Percentiles rank a stretch among this genome's conserved stretches.
phyloP scores from a whole-genome alignment of 371 early-diverging fungal species.

The Paraphysoderma sedebokerense region DNA sequence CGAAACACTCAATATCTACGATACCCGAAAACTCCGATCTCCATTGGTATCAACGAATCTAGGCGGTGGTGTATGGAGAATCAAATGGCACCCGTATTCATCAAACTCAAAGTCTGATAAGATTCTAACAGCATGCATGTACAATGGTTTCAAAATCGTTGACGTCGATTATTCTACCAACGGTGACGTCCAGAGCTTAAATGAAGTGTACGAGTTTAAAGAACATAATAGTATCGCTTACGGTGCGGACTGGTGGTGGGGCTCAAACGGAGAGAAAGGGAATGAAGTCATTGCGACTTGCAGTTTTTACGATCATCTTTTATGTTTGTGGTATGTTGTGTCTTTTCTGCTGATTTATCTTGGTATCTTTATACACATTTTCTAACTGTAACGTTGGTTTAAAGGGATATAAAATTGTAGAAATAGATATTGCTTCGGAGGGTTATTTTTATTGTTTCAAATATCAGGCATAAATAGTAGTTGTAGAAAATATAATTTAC shows the following conservation, averaged over 20 bases:
- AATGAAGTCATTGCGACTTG: constrained; percentile 52
- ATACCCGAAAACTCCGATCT: constrained; percentile 54
- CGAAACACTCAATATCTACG: constrained; percentile 72
- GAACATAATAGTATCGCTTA: constrained; percentile 76
- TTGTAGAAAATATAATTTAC: too few species aligned
- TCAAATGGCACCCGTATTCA: constrained; percentile 92
- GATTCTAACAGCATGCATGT: constrained; percentile 79
- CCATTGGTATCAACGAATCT: constrained; percentile 46
- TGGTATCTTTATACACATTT: too few species aligned
- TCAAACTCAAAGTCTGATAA: constrained; percentile 14
- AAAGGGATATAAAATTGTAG: too few species aligned
- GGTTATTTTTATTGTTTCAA: too few species aligned
- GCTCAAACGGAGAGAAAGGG: background rate
- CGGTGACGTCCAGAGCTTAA: background rate
- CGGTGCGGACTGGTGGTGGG: constrained; percentile 76
- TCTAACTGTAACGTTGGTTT: too few species aligned
- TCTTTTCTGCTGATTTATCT: too few species aligned
- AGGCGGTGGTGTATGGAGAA: constrained; percentile 84
- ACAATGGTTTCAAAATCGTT: constrained; percentile 52
- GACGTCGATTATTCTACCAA: constrained; percentile 12
- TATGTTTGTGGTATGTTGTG: constrained; percentile 52
- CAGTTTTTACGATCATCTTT: constrained; percentile 82
- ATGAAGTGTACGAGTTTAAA: constrained; percentile 18
- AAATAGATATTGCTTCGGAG: too few species aligned
- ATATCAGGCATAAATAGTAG: too few species aligned